Evolutionary conservation across 495 filamentous ascomycete species (phyloP), one percentile per base, ranked within the genome.

Genomic region (Neurospora hispaniola): DNA sequence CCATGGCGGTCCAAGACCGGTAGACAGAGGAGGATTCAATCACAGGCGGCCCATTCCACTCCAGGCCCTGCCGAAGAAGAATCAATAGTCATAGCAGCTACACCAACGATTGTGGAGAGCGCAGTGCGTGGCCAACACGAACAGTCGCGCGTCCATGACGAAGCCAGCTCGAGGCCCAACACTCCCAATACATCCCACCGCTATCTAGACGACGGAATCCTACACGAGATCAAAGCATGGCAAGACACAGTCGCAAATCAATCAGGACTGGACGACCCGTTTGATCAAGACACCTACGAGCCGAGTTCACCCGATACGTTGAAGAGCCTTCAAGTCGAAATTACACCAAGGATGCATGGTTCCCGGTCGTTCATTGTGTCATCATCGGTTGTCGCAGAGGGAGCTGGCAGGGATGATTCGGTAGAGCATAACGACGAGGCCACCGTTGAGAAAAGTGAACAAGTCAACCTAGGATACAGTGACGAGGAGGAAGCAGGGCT

Each of bases 1-100:
- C 91, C 90, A 0, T 92, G 89, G 91, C 80, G 71, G 11, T 80
- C 78, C 1, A 66, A 75, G 5, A 74, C 76, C 5, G 31, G 38
- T 5, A 59, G 31, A 35, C 38, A 16, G 27, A 71, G 40, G 9
- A 42, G n/a, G n/a, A 0, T 5, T 11, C 6, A 35, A 42, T 40
- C 38, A 4, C 35, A 54, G 43, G 48, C 43, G 23, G 31, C 0
- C 2, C 43, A n/a, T 18, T 1, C 54, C 0, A 66, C 54, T 66
- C 23, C 72, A 68, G 66, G 10, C n/a, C 44, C 71, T 6, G 66
- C 46, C 23, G 69, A 79, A 9, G 35, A 68, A 5, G 46, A 35
- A 66, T 66, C 54, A 0, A 38, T 23, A 42, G 14, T 48, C 75
- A 31, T 75, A 77, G 40, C 40, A 38, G 40, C 27, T 39, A 18